Evolutionary conservation across 192 early-diverging fungal species (phyloP).

Genomic region (Lobosporangium transversale): DNA sequence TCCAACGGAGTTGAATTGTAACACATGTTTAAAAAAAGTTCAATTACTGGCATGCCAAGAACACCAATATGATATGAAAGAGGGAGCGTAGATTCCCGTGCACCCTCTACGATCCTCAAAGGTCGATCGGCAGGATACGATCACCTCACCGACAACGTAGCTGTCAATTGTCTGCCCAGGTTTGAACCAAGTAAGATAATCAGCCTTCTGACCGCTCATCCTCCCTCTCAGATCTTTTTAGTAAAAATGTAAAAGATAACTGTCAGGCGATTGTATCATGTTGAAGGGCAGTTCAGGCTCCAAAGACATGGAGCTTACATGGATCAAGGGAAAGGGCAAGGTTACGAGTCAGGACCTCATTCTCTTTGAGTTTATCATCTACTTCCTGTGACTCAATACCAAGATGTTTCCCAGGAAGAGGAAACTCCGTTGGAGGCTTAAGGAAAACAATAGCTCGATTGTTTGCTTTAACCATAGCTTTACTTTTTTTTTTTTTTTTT

Average conservation of each 20-base stretch:
- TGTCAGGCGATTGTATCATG: not conserved
- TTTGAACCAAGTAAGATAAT: constrained; percentile 58
- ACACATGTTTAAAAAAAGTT: not conserved
- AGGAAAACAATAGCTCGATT: constrained; percentile 46
- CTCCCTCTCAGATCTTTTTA: constrained; percentile 51
- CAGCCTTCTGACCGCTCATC: constrained; percentile 59
- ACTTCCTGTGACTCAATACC: constrained; percentile 28
- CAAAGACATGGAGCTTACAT: constrained; percentile 63
- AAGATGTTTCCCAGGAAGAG: constrained; percentile 58
- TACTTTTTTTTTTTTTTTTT: not conserved
- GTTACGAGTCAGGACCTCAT: constrained; percentile 65
- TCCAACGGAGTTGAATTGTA: no score
- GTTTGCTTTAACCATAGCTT: constrained; percentile 4
- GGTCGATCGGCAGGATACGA: constrained; percentile 49
- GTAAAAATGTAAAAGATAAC: not conserved
- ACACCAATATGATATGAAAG: constrained; percentile 69
- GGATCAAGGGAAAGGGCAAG: constrained; percentile 80
- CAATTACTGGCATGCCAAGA: constrained; percentile 76
- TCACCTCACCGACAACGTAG: constrained; percentile 69
- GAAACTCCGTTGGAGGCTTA: constrained; percentile 46
- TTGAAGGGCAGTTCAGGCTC: not conserved
- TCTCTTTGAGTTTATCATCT: constrained; percentile 52
- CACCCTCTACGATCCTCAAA: constrained; percentile 48
- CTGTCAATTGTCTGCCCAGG: constrained; percentile 76
- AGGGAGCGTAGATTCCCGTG: constrained; percentile 57